phyloP scores from a whole-genome alignment of 176 grass and related monocot species.

The Triticum timopheevii region DNA sequence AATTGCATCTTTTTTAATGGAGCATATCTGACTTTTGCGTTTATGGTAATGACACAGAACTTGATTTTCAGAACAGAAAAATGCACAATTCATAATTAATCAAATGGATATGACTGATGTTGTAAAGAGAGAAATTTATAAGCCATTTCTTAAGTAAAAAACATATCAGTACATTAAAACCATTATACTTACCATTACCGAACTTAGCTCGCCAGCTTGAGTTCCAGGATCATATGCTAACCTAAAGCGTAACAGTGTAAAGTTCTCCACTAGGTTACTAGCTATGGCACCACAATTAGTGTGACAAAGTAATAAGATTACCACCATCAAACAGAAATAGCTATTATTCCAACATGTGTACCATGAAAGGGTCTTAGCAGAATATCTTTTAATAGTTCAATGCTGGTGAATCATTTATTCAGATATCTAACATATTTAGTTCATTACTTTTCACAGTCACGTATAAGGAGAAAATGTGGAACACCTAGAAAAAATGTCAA shows the following conservation, averaged over 20 bases:
- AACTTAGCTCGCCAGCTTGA: no score
- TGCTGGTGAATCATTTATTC: neutral
- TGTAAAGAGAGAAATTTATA: no score
- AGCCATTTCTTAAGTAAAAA: no score
- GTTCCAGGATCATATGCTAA: neutral
- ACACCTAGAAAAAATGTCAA: neutral
- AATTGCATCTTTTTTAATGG: neutral
- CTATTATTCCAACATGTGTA: neutral
- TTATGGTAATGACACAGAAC: neutral
- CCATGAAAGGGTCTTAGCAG: slow-evolving; percentile 1
- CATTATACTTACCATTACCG: no score
- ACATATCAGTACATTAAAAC: no score
- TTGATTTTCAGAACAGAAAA: neutral
- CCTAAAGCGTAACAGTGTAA: neutral
- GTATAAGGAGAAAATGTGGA: neutral
- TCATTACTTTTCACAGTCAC: neutral
- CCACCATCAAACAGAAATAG: slow-evolving; percentile 1
- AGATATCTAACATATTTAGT: slow-evolving; percentile 4
- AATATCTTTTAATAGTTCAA: neutral
- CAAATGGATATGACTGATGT: no score
- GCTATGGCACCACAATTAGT: slow-evolving; percentile 1
- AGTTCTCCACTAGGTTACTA: neutral
- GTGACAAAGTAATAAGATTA: neutral
- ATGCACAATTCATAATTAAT: no score
- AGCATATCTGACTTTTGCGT: neutral